A percentile compares a stretch with the other conserved stretches of the same genome.
Conservation (phyloP, 2,329 filamentous ascomycete species). For the Eutypa lata region DNA sequence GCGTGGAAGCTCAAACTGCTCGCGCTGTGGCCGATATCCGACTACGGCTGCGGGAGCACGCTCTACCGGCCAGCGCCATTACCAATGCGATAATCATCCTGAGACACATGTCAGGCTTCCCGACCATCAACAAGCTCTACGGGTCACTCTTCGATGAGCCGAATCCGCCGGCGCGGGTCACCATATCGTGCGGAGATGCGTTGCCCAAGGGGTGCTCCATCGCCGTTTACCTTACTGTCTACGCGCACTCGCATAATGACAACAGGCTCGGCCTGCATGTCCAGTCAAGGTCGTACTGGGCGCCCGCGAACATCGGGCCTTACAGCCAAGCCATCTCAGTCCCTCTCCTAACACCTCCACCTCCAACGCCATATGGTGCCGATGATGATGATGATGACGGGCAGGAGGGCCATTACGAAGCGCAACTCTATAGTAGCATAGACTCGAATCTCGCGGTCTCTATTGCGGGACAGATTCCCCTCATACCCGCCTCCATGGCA, state of each 20-base stretch:
- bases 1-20: constrained; percentile 46
- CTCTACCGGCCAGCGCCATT: constrained; percentile 40
- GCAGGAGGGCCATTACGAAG: constrained; percentile 15
- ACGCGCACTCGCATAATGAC: constrained; percentile 20
- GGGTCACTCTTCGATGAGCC: constrained; percentile 69
- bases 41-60: constrained; percentile 32
- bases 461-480: constrained; percentile 87
- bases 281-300: constrained; percentile 94
- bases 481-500: constrained; percentile 76
- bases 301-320: constrained; percentile 93
- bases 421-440: constrained; percentile 22
- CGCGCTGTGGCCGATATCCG: constrained; percentile 45
- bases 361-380: constrained; percentile 11
- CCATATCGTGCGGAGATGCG: constrained; percentile 69
- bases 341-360: constrained; percentile 27
- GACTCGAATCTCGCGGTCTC: constrained; percentile 42
- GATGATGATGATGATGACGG: constrained; percentile 22
- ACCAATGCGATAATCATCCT: constrained; percentile 66
- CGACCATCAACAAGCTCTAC: constrained; percentile 72
- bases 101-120: constrained; percentile 76
- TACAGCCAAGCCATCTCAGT: constrained; percentile 84
- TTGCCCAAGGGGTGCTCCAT: constrained; percentile 60
- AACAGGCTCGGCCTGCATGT: constrained; percentile 72
- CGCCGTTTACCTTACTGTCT: constrained; percentile 53
- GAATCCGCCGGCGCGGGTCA: constrained; percentile 83